Evolutionary conservation across 73 alveolate genomes (phyloP).

Genomic region (Tetrahymena elliotti): DNA sequence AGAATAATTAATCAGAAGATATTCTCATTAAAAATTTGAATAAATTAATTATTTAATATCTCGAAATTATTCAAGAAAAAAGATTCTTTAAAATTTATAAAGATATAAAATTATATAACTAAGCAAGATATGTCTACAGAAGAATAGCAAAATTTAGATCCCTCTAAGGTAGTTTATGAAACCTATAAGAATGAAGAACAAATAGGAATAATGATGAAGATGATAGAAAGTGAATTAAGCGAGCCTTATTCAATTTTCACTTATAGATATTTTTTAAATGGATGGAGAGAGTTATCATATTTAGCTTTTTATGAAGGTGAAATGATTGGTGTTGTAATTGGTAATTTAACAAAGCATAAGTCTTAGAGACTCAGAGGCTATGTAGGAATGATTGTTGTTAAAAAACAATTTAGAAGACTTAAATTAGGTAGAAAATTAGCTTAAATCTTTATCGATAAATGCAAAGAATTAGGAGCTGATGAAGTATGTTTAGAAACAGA

Average conservation of each 20-base stretch:
- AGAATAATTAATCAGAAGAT: too few species aligned
- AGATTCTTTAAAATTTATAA: background rate
- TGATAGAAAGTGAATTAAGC: constrained; percentile 85
- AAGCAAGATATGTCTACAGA: background rate
- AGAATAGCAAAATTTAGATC: background rate
- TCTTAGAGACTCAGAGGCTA: constrained; percentile 72
- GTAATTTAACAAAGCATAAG: constrained; percentile 58
- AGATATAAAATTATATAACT: background rate
- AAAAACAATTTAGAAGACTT: constrained; percentile 77
- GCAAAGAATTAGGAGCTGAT: constrained; percentile 73
- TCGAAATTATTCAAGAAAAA: background rate
- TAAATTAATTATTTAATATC: background rate
- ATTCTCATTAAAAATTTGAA: background rate
- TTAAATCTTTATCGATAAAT: constrained; percentile 59
- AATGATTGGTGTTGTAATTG: constrained; percentile 59
- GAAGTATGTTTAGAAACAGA: constrained; percentile 92
- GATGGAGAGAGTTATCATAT: constrained; percentile 80
- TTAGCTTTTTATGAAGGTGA: constrained; percentile 63
- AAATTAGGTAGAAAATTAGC: constrained; percentile 90
- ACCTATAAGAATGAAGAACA: background rate
- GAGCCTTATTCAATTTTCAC: constrained; percentile 96
- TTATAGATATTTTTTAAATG: constrained; percentile 84
- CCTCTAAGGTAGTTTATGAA: background rate
- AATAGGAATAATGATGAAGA: constrained; percentile 51
- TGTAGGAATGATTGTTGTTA: constrained; percentile 95